Evolutionary conservation across 108 stramenopile genomes (phyloP).

Genomic region (Skeletonema grethae): DNA sequence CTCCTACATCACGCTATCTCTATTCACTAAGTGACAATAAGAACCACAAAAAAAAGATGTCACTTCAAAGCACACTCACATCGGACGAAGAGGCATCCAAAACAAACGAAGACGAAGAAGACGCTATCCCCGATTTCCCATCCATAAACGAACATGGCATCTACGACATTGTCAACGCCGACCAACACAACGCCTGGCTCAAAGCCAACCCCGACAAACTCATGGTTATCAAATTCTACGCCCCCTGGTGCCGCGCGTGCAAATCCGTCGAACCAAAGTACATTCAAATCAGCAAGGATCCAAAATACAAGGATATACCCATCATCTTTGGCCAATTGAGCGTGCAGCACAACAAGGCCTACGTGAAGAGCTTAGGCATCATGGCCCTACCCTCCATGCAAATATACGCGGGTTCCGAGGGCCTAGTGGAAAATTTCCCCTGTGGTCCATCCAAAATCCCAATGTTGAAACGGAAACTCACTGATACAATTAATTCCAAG

Average conservation of each 20-base stretch:
- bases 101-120: background rate
- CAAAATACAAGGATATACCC: slow-evolving; percentile 58
- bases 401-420: slow-evolving; percentile 62
- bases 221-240: slow-evolving; percentile 85
- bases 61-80: slow-evolving; percentile 28
- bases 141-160: slow-evolving; percentile 27
- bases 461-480: slow-evolving; percentile 78
- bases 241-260: slow-evolving; percentile 88
- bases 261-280: slow-evolving; percentile 84
- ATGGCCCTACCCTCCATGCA: slow-evolving; percentile 81
- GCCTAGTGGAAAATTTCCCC: slow-evolving; percentile 79
- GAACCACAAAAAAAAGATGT: background rate
- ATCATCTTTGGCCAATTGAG: slow-evolving; percentile 69
- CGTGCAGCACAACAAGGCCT: slow-evolving; percentile 82
- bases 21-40: background rate
- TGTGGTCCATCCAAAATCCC: slow-evolving; percentile 89
- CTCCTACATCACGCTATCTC: slow-evolving; percentile 2
- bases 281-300: slow-evolving; percentile 62
- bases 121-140: slow-evolving; percentile 30
- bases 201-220: slow-evolving; percentile 71
- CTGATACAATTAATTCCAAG: slow-evolving; percentile 60
- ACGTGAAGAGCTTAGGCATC: slow-evolving; percentile 72
- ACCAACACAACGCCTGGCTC: slow-evolving; percentile 56
- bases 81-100: slow-evolving; percentile 27
- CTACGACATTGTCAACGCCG: slow-evolving; percentile 41